Conservation (phyloP, 305 asterid genomes). For the Solanum hybrid region DNA sequence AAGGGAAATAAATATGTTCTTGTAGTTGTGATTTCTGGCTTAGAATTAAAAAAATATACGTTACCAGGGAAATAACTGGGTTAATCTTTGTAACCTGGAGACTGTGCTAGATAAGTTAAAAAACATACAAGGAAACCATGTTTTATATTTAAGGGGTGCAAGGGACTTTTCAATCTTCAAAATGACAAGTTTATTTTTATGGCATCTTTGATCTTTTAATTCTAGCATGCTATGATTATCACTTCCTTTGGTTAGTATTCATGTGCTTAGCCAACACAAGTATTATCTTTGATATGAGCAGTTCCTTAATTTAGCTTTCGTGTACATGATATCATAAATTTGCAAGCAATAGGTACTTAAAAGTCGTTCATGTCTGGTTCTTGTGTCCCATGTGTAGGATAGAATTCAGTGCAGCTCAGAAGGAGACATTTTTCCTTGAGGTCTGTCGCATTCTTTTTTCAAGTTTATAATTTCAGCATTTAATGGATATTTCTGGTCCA, state of each 20-base stretch:
- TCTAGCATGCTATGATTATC: not conserved
- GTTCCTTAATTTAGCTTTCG: not conserved
- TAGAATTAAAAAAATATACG: not conserved
- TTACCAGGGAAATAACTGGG: not conserved
- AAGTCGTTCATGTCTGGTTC: conserved; percentile 13
- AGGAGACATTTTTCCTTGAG: conserved; percentile 72
- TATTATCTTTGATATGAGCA: not conserved
- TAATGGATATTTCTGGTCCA: not conserved
- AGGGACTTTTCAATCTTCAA: not conserved
- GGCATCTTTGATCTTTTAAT: not conserved
- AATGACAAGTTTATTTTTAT: not conserved
- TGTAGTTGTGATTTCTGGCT: not conserved
- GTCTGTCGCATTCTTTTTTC: conserved; percentile 20
- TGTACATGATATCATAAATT: not conserved
- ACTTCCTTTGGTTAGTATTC: not conserved
- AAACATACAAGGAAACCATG: not conserved
- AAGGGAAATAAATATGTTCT: not conserved
- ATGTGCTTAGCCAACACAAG: not conserved
- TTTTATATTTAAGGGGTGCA: not conserved
- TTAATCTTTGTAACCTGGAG: not conserved
- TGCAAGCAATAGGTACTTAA: conserved; percentile 1
- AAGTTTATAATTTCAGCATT: not conserved
- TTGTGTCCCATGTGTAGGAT: conserved; percentile 44
- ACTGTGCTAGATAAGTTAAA: not conserved
- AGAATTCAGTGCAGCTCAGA: conserved; percentile 66